Percentiles rank a stretch among this genome's conserved stretches.
Evolutionary conservation across 2,329 filamentous ascomycete species (phyloP).

Genomic region (Aciculosporium take): DNA sequence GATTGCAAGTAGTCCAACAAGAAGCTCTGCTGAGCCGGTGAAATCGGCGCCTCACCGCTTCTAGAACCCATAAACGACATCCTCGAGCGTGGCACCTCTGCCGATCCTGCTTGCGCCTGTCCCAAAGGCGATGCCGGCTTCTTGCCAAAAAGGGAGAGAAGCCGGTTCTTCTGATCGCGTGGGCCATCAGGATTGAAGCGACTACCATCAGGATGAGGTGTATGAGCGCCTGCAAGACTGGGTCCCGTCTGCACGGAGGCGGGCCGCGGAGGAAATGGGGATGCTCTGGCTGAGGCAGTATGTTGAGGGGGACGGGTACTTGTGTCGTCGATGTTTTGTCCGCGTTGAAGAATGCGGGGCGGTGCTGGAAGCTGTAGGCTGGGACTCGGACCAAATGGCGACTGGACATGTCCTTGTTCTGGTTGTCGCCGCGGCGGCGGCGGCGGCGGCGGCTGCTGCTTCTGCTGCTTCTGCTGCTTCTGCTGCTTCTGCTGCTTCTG

Average conservation of each 20-base stretch:
- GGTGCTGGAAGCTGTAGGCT: slow-evolving; percentile 10
- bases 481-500: neutral
- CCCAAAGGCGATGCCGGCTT: slow-evolving; percentile 5
- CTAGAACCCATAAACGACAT: slow-evolving; percentile 31
- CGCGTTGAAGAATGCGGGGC: slow-evolving; percentile 22
- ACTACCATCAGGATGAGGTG: neutral
- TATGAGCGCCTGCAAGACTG: neutral
- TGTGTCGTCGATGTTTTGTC: slow-evolving; percentile 16
- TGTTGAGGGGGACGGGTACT: neutral
- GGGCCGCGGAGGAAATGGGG: slow-evolving; percentile 9
- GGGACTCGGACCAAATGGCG: neutral
- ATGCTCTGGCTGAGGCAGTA: slow-evolving; percentile 11
- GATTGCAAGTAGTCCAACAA: slow-evolving; percentile 60
- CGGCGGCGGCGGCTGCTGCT: neutral
- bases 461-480: neutral
- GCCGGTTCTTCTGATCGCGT: slow-evolving; percentile 19
- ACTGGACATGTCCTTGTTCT: neutral
- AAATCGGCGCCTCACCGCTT: slow-evolving; percentile 37
- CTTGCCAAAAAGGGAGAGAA: slow-evolving; percentile 52
- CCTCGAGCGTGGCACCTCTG: slow-evolving; percentile 18
- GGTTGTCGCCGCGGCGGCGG: neutral
- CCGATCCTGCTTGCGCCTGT: neutral
- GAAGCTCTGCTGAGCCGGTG: slow-evolving; percentile 60
- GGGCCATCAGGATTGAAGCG: slow-evolving; percentile 14
- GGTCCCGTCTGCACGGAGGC: slow-evolving; percentile 4